Conservation (phyloP, 805 yeast genomes). For the Sporopachydermia quercuum region DNA sequence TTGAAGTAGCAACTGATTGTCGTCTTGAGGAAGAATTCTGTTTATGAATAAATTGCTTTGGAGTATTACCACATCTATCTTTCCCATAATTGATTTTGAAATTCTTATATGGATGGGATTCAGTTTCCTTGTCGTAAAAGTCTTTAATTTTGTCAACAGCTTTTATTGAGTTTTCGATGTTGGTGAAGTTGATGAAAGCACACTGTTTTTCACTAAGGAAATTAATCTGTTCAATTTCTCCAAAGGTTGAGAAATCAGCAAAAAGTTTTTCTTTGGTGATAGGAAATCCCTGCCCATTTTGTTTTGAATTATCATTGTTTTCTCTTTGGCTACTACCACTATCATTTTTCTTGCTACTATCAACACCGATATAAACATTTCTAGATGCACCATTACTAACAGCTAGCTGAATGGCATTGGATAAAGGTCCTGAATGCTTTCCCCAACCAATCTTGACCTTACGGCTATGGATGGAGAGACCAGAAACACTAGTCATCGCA, state of each 20-base stretch:
- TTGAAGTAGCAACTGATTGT: too few relatives aligned
- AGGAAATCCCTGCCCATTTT: conserved; percentile 19
- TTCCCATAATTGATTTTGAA: conserved; percentile 85
- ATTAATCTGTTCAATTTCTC: conserved; percentile 92
- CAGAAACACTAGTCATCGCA: conserved; percentile 86
- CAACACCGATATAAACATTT: conserved; percentile 74
- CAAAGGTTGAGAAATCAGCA: conserved; percentile 63
- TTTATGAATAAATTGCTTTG: conserved; percentile 43
- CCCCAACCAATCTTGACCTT: conserved; percentile 96
- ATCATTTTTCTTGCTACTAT: too few relatives aligned
- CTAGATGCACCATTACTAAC: conserved; percentile 90
- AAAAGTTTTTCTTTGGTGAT: conserved; percentile 46
- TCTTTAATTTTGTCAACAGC: conserved; percentile 87
- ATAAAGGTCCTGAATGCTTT: conserved; percentile 84
- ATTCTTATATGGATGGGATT: conserved; percentile 27
- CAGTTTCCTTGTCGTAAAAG: conserved; percentile 24
- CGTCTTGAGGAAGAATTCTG: too few relatives aligned
- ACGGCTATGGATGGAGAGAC: conserved; percentile 71
- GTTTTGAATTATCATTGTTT: conserved; percentile 22
- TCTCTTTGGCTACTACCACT: too few relatives aligned
- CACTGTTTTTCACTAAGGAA: conserved; percentile 72
- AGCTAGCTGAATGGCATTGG: conserved; percentile 75
- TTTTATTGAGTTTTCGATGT: conserved; percentile 78
- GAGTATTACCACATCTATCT: conserved; percentile 90
- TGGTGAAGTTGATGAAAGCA: conserved; percentile 84